Conservation (phyloP, 108 stramenopile genomes). For the Poteriospumella lacustris region DNA sequence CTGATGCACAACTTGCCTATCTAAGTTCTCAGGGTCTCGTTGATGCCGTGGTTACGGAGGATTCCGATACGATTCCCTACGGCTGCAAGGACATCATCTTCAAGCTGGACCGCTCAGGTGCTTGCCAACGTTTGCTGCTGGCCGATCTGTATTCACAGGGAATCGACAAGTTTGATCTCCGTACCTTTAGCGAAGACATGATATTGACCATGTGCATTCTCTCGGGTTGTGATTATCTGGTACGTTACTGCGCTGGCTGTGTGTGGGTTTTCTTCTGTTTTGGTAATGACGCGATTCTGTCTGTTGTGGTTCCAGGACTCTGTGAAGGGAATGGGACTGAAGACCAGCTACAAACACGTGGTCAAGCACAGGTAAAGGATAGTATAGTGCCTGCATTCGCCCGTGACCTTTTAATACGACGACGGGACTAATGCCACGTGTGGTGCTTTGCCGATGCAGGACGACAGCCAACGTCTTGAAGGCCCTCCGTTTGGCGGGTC, state of each 20-base stretch:
- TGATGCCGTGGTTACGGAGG: constrained; percentile 44
- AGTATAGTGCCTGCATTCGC: too few relatives aligned
- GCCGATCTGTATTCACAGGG: neutral
- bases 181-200: constrained; percentile 14
- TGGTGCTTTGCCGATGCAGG: neutral
- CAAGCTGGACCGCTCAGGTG: constrained; percentile 33
- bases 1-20: constrained; percentile 47
- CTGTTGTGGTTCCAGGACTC: neutral
- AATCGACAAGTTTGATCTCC: constrained; percentile 8
- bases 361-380: too few relatives aligned
- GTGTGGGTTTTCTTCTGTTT: neutral
- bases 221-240: constrained; percentile 33
- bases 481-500: neutral
- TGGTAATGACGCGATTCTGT: neutral
- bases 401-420: too few relatives aligned
- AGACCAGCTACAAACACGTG: constrained; percentile 3
- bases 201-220: constrained; percentile 22
- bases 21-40: constrained; percentile 33
- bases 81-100: constrained; percentile 34
- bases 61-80: constrained; percentile 40
- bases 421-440: too few relatives aligned
- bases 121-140: neutral
- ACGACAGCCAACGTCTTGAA: neutral
- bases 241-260: neutral
- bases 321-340: constrained; percentile 17